These are phyloP conservation scores for Sodiomyces alkalinus DNA, from an alignment of 2,329 filamentous ascomycete species.

Conservation along the genomic window DNA sequence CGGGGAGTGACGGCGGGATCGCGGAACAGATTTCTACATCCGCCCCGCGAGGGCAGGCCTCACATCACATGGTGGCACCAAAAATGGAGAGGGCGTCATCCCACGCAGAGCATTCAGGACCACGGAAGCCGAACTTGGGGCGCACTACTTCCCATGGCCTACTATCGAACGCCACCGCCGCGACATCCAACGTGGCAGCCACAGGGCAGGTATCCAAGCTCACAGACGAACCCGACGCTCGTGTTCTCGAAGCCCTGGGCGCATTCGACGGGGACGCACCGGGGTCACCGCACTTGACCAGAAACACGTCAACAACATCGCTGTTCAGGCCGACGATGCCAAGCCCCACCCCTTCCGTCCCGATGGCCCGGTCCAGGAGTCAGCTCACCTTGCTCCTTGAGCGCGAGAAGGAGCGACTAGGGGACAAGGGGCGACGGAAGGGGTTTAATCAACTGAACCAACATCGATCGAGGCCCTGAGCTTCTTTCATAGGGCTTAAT, in stretches of 20 bases:
- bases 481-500: too few species aligned
- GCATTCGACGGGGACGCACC: conserved; percentile 1
- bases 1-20: too few species aligned
- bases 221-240: conserved; percentile 4
- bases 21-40: too few species aligned
- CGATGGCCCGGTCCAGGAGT: conserved; percentile 43
- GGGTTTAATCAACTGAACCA: too few species aligned
- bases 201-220: conserved; percentile 5
- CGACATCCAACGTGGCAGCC: conserved; percentile 6
- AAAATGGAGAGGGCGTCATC: conserved; percentile 5
- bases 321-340: conserved; percentile 34
- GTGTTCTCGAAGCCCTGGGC: conserved; percentile 11
- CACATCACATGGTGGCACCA: conserved; percentile 1
- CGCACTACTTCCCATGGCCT: conserved; percentile 14
- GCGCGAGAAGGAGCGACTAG: conserved; percentile 24
- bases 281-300: conserved; percentile 3
- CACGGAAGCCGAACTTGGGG: conserved; percentile 11
- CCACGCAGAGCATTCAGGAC: conserved; percentile 4
- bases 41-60: too few species aligned
- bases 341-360: conserved; percentile 26
- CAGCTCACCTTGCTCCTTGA: conserved; percentile 43
- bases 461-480: neutral
- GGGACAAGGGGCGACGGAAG: neutral
- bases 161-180: conserved; percentile 11
- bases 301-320: conserved; percentile 14